Evolutionary conservation across 73 alveolate species (phyloP).

Genomic region (Stentor roeselii): DNA sequence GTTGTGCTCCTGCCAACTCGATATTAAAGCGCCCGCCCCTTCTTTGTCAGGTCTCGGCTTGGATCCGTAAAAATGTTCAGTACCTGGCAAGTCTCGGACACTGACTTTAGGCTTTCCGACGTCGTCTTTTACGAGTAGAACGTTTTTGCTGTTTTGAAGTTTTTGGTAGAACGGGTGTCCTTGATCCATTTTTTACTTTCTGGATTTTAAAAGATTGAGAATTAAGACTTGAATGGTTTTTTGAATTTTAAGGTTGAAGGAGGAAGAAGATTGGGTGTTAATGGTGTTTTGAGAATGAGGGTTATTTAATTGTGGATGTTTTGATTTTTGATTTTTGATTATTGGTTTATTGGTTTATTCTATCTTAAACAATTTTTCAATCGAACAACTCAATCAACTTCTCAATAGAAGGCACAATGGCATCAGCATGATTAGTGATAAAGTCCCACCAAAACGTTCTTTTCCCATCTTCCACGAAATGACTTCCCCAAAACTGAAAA

Average conservation of each 20-base stretch:
- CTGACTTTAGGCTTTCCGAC: constrained; percentile 74
- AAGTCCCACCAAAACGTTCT: constrained; percentile 20
- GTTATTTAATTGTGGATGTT: no score
- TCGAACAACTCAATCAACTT: neutral
- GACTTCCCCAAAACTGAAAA: constrained; percentile 20
- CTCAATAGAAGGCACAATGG: neutral
- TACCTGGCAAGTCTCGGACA: constrained; percentile 69
- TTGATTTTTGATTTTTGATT: no score
- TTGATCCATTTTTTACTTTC: neutral
- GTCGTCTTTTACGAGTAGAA: constrained; percentile 73
- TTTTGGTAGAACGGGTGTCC: neutral
- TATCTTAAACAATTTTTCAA: neutral
- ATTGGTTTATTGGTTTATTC: no score
- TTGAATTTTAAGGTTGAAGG: no score
- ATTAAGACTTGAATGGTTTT: no score
- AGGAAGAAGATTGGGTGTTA: no score
- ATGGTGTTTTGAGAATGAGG: no score
- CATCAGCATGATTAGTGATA: neutral
- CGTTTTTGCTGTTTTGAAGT: neutral
- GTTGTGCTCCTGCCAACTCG: constrained; percentile 3
- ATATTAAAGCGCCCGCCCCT: constrained; percentile 63
- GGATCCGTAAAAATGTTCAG: constrained; percentile 65
- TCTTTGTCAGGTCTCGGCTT: constrained; percentile 71
- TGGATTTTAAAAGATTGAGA: no score
- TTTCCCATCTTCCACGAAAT: neutral